Percentiles rank a stretch among this genome's conserved stretches.
Conservation (phyloP, 306 rosid genomes). For the Prunus mongolica region DNA sequence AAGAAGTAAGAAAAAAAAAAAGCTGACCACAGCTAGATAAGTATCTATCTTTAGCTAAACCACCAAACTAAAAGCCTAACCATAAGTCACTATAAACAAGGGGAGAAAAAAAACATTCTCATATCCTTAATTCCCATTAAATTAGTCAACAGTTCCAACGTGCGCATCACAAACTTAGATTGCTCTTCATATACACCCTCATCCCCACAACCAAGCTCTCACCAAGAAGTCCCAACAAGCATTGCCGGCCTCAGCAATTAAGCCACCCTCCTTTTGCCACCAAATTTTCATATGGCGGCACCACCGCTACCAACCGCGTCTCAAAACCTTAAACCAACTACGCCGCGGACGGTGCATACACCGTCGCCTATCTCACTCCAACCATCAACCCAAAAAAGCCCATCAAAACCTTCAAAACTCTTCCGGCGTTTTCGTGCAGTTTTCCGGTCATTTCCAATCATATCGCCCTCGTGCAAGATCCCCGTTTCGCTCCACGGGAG, state of each 20-base stretch:
- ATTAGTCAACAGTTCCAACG: slow-evolving; percentile 1
- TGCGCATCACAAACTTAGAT: slow-evolving; percentile 5
- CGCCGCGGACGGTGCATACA: not conserved
- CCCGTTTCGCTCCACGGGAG: slow-evolving; percentile 20
- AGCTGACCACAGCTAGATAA: not conserved
- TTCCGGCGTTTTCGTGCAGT: slow-evolving; percentile 40
- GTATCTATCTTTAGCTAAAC: not conserved
- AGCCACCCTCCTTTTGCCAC: not conserved
- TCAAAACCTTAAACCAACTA: not conserved
- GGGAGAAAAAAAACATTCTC: not conserved
- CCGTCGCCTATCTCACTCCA: slow-evolving; percentile 41
- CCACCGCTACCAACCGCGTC: not conserved
- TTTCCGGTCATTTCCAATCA: slow-evolving; percentile 70
- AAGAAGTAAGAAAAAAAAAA: not conserved
- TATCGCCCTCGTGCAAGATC: slow-evolving; percentile 59
- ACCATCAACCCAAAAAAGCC: slow-evolving; percentile 50
- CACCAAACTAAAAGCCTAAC: slow-evolving; percentile 9
- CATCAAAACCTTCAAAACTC: slow-evolving; percentile 35
- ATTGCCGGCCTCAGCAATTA: not conserved
- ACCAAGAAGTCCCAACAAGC: not conserved
- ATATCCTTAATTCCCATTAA: not conserved
- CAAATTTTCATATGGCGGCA: slow-evolving; percentile 5
- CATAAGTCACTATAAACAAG: not conserved
- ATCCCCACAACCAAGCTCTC: not conserved
- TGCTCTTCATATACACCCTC: not conserved